Percentiles rank a stretch among this genome's conserved stretches.
These are phyloP conservation scores for Apium graveolens DNA, from an alignment of 129 eudicot genomes.

Conservation along the genomic window DNA sequence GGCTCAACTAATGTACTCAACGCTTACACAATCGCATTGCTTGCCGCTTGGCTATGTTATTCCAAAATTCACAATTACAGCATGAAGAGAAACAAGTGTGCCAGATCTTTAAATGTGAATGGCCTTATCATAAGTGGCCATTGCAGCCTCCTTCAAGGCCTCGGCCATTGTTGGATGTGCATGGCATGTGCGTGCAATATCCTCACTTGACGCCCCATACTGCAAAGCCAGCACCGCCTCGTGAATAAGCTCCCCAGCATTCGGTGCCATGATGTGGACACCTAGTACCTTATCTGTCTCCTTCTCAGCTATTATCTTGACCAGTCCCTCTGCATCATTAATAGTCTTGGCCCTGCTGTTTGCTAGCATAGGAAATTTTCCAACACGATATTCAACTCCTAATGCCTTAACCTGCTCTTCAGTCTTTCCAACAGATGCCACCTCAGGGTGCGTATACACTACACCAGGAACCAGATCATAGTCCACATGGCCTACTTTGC, in stretches of 20 bases:
- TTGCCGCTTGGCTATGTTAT: constrained; percentile 5
- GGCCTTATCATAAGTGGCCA: constrained; percentile 85
- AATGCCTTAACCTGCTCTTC: constrained; percentile 81
- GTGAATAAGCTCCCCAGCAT: constrained; percentile 89
- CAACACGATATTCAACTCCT: constrained; percentile 64
- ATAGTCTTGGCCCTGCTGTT: constrained; percentile 92
- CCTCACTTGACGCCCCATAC: constrained; percentile 87
- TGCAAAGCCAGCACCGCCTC: constrained; percentile 71
- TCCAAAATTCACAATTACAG: neutral
- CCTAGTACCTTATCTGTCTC: constrained; percentile 83
- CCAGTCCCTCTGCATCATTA: constrained; percentile 78
- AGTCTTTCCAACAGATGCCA: constrained; percentile 81
- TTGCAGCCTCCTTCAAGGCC: constrained; percentile 88
- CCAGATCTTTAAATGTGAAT: constrained; percentile 51
- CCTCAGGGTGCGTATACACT: constrained; percentile 79
- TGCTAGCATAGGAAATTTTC: constrained; percentile 72
- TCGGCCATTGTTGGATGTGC: constrained; percentile 96
- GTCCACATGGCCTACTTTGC: constrained; percentile 85
- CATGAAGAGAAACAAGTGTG: constrained; percentile 3
- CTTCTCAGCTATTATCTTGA: constrained; percentile 73
- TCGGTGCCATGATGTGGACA: constrained; percentile 72
- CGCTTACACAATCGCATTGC: neutral
- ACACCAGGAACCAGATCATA: constrained; percentile 88
- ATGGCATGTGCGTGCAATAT: constrained; percentile 83
- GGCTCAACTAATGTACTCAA: constrained; percentile 11